Percentiles rank a stretch among this genome's conserved stretches.
Evolutionary conservation across 164 flowering plant genomes (phyloP).

Genomic region (Paratinospora sagittata): DNA sequence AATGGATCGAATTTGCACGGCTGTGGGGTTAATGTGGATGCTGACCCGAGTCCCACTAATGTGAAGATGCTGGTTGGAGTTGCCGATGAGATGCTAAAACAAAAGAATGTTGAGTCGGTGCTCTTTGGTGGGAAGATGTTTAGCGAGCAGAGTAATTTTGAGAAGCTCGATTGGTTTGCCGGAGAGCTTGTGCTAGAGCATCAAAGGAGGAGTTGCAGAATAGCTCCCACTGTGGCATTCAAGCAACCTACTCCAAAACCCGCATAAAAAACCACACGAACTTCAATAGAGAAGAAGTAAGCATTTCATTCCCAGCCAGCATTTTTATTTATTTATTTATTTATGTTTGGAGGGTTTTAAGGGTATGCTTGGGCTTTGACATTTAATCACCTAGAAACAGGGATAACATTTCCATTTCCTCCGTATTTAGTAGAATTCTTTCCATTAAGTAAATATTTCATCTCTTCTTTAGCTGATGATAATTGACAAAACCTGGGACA

Average conservation of each 20-base stretch:
- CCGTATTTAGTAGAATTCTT: neutral
- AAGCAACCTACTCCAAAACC: slow-evolving; percentile 60
- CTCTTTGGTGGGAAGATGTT: slow-evolving; percentile 82
- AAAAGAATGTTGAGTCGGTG: slow-evolving; percentile 86
- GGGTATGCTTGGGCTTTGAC: neutral
- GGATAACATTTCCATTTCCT: neutral
- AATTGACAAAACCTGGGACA: too few relatives aligned
- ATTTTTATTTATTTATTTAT: neutral
- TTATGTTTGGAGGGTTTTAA: neutral
- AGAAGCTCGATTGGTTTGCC: slow-evolving; percentile 91
- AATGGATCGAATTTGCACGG: slow-evolving; percentile 53
- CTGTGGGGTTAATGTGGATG: slow-evolving; percentile 53
- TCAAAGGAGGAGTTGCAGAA: slow-evolving; percentile 90
- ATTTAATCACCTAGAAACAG: neutral
- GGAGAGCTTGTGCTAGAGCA: slow-evolving; percentile 84
- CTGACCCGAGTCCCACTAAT: slow-evolving; percentile 57
- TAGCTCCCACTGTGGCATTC: slow-evolving; percentile 97
- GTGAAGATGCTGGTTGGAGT: slow-evolving; percentile 54
- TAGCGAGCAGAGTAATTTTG: slow-evolving; percentile 64
- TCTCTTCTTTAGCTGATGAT: neutral
- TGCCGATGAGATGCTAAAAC: slow-evolving; percentile 84
- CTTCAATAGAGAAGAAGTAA: slow-evolving; percentile 9
- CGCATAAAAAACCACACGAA: neutral
- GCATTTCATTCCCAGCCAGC: neutral
- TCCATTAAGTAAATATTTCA: too few relatives aligned